Percentiles rank a stretch among this genome's conserved stretches.
phyloP scores from a whole-genome alignment of 345 rosid genomes.

The Brassica juncea region DNA sequence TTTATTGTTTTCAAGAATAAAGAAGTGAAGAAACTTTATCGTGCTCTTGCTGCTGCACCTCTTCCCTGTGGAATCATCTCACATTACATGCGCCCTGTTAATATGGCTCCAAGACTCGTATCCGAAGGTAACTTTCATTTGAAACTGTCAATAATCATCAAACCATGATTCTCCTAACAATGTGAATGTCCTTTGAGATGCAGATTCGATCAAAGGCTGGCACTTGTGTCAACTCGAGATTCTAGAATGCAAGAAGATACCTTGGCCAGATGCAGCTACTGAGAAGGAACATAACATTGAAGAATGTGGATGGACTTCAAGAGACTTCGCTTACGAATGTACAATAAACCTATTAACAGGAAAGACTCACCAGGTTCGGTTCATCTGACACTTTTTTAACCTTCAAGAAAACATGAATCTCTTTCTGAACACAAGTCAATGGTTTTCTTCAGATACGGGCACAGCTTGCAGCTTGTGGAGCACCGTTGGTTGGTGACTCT shows the following conservation, averaged over 20 bases:
- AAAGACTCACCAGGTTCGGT: conserved; percentile 81
- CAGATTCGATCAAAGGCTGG: conserved; percentile 76
- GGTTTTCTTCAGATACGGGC: conserved; percentile 62
- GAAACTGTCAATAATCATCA: conserved; percentile 12
- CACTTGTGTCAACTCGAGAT: conserved; percentile 84
- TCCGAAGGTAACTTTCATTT: conserved; percentile 57
- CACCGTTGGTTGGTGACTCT: conserved; percentile 89
- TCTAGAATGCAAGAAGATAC: conserved; percentile 73
- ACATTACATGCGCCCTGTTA: conserved; percentile 89
- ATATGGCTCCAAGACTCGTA: conserved; percentile 81
- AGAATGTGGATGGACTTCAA: conserved; percentile 66
- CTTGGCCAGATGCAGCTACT: conserved; percentile 65
- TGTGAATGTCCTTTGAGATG: conserved; percentile 23
- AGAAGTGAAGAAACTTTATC: conserved; percentile 84
- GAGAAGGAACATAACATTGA: conserved; percentile 58
- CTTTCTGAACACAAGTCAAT: conserved; percentile 18
- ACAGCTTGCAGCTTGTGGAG: conserved; percentile 86
- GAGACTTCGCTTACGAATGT: conserved; percentile 75
- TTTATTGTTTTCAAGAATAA: conserved; percentile 52
- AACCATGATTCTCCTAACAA: neutral
- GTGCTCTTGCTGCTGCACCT: conserved; percentile 84
- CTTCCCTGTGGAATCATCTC: conserved; percentile 70
- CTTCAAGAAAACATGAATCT: neutral
- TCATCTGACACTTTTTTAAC: conserved; percentile 3
- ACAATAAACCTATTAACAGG: conserved; percentile 91